Conservation (phyloP, 2,329 filamentous ascomycete species). For the Fusarium sp. region DNA sequence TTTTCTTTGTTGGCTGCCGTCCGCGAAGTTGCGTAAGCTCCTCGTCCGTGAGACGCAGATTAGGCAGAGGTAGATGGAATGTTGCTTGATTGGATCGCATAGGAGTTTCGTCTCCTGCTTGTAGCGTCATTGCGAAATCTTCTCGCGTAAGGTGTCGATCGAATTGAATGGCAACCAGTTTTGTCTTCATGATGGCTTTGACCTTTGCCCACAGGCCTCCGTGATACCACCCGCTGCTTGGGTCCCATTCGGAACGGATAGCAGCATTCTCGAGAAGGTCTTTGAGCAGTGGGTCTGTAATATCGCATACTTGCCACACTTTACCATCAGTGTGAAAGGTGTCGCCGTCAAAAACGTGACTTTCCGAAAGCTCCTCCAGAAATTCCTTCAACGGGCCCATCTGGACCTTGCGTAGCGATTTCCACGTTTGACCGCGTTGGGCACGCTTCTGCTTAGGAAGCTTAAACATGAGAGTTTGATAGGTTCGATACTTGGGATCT, state of each 20-base stretch:
- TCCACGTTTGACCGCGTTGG: constrained; percentile 60
- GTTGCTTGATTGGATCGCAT: constrained; percentile 45
- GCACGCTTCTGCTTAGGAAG: constrained; percentile 65
- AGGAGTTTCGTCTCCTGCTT: constrained; percentile 50
- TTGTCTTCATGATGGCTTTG: constrained; percentile 88
- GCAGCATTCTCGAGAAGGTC: constrained; percentile 72
- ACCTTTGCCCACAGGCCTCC: constrained; percentile 85
- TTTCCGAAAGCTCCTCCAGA: constrained; percentile 56
- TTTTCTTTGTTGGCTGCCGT: constrained; percentile 49
- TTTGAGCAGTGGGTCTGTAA: constrained; percentile 80
- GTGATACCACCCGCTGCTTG: constrained; percentile 83
- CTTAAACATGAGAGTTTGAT: constrained; percentile 91
- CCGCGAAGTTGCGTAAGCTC: constrained; percentile 51
- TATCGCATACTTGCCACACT: constrained; percentile 94
- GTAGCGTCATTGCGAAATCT: constrained; percentile 51
- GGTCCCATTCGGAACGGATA: constrained; percentile 68
- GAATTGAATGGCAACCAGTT: constrained; percentile 75
- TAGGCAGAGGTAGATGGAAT: constrained; percentile 49
- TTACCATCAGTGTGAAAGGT: constrained; percentile 82
- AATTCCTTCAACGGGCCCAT: constrained; percentile 53
- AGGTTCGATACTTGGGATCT: constrained; percentile 79
- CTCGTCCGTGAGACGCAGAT: constrained; percentile 50
- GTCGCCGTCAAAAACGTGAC: constrained; percentile 86
- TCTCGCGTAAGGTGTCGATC: constrained; percentile 58
- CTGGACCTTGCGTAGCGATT: constrained; percentile 56